Evolutionary conservation across 352 stramenopile genomes (phyloP).

Genomic region (Poterioochromonas sp.): DNA sequence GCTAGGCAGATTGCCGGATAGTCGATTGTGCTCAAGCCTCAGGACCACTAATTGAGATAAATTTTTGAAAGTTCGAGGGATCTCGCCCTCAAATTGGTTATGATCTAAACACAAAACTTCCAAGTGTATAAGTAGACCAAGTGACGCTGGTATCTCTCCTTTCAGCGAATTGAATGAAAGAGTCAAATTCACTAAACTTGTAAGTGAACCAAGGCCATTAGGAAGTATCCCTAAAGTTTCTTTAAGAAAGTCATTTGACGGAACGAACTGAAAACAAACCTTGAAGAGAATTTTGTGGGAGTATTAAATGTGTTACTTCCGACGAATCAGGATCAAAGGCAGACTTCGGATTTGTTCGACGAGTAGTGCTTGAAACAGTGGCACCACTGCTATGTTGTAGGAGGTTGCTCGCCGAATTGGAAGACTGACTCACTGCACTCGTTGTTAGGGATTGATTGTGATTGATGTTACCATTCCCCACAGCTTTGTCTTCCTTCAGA

Average conservation of each 20-base stretch:
- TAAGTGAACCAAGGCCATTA: background rate
- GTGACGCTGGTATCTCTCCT: background rate
- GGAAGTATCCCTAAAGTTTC: background rate
- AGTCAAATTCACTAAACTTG: background rate
- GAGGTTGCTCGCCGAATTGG: no score
- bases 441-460: no score
- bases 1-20: background rate
- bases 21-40: background rate
- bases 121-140: background rate
- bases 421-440: no score
- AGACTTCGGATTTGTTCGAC: no score
- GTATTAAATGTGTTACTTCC: background rate
- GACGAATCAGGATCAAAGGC: no score
- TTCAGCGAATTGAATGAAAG: background rate
- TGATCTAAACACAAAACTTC: background rate
- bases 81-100: conserved; percentile 2
- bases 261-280: background rate
- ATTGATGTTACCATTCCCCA: no score
- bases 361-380: no score
- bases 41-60: background rate
- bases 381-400: no score
- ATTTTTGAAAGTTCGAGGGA: conserved; percentile 1
- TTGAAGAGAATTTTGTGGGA: background rate
- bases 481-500: no score
- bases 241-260: background rate